Evolutionary conservation across 2,329 filamentous ascomycete species (phyloP).

Genomic region (Botryotinia calthae): DNA sequence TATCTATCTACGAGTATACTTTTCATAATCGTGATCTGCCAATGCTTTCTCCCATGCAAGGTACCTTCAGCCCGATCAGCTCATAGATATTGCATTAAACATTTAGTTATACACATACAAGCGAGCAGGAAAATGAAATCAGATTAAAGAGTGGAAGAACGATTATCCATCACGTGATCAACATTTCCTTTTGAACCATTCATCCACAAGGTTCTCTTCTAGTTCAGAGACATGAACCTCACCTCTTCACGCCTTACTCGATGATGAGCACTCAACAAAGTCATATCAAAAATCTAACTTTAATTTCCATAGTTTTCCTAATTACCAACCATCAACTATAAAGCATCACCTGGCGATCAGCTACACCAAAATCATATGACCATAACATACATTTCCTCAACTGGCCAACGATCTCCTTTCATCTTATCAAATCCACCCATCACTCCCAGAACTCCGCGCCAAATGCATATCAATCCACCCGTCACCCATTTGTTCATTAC

Average conservation of each 20-base stretch:
- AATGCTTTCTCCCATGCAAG: neutral
- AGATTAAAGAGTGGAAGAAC: too few species aligned
- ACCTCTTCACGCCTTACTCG: neutral
- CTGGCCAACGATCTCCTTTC: neutral
- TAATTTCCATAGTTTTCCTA: neutral
- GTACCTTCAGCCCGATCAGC: too few species aligned
- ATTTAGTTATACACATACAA: neutral
- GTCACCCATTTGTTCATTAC: neutral
- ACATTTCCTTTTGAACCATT: too few species aligned
- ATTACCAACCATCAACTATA: neutral
- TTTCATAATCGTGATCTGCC: neutral
- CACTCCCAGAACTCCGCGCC: constrained; percentile 3
- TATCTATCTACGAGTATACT: too few species aligned
- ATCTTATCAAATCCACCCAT: neutral
- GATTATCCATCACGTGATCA: neutral
- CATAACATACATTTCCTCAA: neutral
- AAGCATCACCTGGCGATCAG: neutral
- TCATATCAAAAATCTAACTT: neutral
- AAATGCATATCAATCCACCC: constrained; percentile 7
- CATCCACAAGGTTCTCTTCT: neutral
- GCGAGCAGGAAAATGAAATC: neutral
- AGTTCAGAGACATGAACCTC: neutral
- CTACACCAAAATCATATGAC: neutral
- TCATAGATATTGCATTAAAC: neutral
- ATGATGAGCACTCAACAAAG: neutral